Conservation (phyloP, 169 alveolate species). For the Plasmodium berghei region DNA sequence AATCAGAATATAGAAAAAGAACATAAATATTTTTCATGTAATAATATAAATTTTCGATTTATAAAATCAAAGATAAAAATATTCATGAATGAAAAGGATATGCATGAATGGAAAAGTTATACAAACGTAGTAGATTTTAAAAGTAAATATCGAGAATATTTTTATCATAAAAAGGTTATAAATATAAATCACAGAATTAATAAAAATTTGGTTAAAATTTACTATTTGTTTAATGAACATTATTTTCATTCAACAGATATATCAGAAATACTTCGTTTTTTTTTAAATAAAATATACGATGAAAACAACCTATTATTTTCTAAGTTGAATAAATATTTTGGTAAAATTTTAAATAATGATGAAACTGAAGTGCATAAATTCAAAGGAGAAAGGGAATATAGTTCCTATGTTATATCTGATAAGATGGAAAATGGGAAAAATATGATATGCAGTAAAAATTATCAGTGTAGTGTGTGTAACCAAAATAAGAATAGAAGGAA, state of each 20-base stretch:
- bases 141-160: slow-evolving; percentile 47
- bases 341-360: slow-evolving; percentile 1
- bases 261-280: slow-evolving; percentile 24
- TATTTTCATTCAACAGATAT: slow-evolving; percentile 39
- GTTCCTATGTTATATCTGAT: neutral
- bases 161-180: slow-evolving; percentile 65
- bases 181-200: slow-evolving; percentile 62
- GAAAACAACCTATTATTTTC: slow-evolving; percentile 29
- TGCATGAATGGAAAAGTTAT: neutral
- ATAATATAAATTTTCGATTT: too few species aligned
- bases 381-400: neutral
- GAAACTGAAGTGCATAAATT: slow-evolving; percentile 17
- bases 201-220: slow-evolving; percentile 44
- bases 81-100: neutral
- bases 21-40: too few species aligned
- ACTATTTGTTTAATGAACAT: slow-evolving; percentile 32
- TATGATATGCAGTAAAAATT: neutral
- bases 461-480: too few species aligned
- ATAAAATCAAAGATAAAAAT: slow-evolving; percentile 31
- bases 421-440: neutral
- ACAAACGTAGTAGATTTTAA: slow-evolving; percentile 12
- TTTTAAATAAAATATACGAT: slow-evolving; percentile 42
- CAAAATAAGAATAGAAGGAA: neutral
- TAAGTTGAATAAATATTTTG: slow-evolving; percentile 4
- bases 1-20: neutral